Evolutionary conservation across 2,329 filamentous ascomycete species (phyloP).

Genomic region (Colletotrichum sp.): DNA sequence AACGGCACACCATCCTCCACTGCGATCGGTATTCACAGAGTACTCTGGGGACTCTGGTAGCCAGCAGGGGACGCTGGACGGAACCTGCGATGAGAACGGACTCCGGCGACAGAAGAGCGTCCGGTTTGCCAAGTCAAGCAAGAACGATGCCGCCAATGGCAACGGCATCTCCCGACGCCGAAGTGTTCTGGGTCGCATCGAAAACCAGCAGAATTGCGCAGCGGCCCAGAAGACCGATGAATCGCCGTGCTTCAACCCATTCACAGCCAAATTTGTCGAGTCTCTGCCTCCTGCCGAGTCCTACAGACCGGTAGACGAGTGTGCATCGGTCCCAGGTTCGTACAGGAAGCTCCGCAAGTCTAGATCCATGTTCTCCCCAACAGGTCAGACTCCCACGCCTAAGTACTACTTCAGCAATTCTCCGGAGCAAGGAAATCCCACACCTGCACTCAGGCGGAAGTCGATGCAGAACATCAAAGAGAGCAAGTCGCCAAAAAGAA

Average conservation of each 20-base stretch:
- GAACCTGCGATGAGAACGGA: constrained; percentile 8
- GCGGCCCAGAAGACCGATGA: not conserved
- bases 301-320: constrained; percentile 42
- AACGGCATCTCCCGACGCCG: not conserved
- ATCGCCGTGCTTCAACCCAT: not conserved
- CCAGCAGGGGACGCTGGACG: not conserved
- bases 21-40: not conserved
- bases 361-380: constrained; percentile 55
- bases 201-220: not conserved
- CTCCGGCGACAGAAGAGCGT: constrained; percentile 58
- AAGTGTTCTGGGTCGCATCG: not conserved
- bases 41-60: not conserved
- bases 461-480: not conserved
- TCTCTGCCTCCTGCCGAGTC: constrained; percentile 4
- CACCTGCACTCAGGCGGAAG: not conserved
- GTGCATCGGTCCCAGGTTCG: constrained; percentile 51
- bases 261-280: constrained; percentile 4
- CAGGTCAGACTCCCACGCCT: constrained; percentile 20
- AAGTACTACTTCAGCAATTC: constrained; percentile 12
- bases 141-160: not conserved
- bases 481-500: not conserved
- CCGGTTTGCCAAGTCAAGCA: constrained; percentile 48
- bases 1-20: constrained; percentile 35
- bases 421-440: not conserved
- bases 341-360: constrained; percentile 58